A percentile compares a stretch with the other conserved stretches of the same genome.
These are phyloP conservation scores for Paraconiothyrium sp. DNA, from an alignment of 2,329 filamentous ascomycete genomes.

Conservation along the genomic window DNA sequence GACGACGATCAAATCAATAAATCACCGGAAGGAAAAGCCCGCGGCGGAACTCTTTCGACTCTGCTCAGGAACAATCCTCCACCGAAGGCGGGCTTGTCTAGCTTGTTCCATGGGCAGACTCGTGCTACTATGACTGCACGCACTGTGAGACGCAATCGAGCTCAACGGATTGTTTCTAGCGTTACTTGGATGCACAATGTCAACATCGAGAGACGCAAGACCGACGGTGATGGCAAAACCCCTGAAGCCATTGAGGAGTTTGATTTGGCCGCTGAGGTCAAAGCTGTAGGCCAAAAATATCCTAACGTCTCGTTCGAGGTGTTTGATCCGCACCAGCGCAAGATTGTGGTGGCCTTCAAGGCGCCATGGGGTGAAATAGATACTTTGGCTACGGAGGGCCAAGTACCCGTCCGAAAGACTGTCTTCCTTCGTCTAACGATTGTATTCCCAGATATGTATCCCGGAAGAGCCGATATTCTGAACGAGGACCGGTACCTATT, in stretches of 20 bases:
- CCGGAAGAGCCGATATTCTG: slow-evolving; percentile 53
- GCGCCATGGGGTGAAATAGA: slow-evolving; percentile 67
- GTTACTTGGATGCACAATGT: slow-evolving; percentile 73
- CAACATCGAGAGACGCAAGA: slow-evolving; percentile 62
- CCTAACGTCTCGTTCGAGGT: slow-evolving; percentile 68
- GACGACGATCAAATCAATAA: slow-evolving; percentile 20
- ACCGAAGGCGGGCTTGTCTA: slow-evolving; percentile 14
- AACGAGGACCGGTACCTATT: slow-evolving; percentile 53
- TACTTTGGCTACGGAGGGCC: slow-evolving; percentile 27
- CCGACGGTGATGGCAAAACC: slow-evolving; percentile 33
- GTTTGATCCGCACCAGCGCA: slow-evolving; percentile 64
- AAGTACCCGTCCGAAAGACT: slow-evolving; percentile 52
- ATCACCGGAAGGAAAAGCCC: slow-evolving; percentile 23
- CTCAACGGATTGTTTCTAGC: slow-evolving; percentile 63
- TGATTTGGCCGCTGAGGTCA: slow-evolving; percentile 67
- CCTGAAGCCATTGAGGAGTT: slow-evolving; percentile 31
- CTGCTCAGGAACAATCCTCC: slow-evolving; percentile 37
- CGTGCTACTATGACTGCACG: slow-evolving; percentile 59
- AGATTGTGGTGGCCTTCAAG: slow-evolving; percentile 65
- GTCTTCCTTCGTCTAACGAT: slow-evolving; percentile 67
- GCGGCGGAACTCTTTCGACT: slow-evolving; percentile 38
- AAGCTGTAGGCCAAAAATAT: slow-evolving; percentile 68
- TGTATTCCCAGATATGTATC: slow-evolving; percentile 67
- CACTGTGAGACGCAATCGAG: slow-evolving; percentile 58
- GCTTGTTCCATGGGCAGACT: slow-evolving; percentile 14